Base-by-base conservation (phyloP, 352 stramenopile genomes). In the Phytopythium oedochilum region DNA sequence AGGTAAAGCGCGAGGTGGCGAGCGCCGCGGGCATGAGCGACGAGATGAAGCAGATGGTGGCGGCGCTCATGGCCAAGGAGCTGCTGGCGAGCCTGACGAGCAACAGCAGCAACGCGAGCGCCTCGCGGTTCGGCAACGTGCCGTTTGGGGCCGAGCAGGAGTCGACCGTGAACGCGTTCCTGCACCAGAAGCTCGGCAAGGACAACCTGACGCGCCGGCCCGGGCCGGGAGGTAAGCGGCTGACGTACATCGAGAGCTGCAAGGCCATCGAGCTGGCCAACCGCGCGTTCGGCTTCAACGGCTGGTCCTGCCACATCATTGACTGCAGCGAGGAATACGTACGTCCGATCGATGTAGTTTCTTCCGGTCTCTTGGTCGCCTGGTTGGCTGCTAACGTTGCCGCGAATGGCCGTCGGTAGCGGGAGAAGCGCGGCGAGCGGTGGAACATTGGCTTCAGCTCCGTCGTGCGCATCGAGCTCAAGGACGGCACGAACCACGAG, bases 231-330 rank as follows among this genome's bases (percentile, higher is more conserved):
- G 83, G 83, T 38, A 82, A 70, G 38, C 80, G 85, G 18, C 61
- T 95, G 23, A 95, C 81, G 49, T 95, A 95, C 60, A 90, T 95
- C 22, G 85, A 95, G 61, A 95, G 85, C 60, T 93, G 85, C 60
- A 95, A 95, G 60, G 83, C 83, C 38, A 95, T 95, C 46, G 85
- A 95, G 65, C 63, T 95, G 43, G 85, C 85, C 28, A 95, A 95
- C 64, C 75, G 83, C 49, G 82, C 83, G n/a, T 95, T 95, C 40
- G 85, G 85, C 14, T 95, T 95, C 59, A 95, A 93, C 53, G 85
- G 85, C 52, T 95, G 85, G 85, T 89, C 77, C 11, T 95, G 85
- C 44, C 78, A 65, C 43, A 86, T 95, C 49, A 48, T 93, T 48
- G 81, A 92, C 60, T 92, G 78, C 78, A 88, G 91, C 49, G 81